Percentiles rank a stretch among this genome's conserved stretches.
Conservation (phyloP, 2,329 filamentous ascomycete species). For the Fusarium poae region DNA sequence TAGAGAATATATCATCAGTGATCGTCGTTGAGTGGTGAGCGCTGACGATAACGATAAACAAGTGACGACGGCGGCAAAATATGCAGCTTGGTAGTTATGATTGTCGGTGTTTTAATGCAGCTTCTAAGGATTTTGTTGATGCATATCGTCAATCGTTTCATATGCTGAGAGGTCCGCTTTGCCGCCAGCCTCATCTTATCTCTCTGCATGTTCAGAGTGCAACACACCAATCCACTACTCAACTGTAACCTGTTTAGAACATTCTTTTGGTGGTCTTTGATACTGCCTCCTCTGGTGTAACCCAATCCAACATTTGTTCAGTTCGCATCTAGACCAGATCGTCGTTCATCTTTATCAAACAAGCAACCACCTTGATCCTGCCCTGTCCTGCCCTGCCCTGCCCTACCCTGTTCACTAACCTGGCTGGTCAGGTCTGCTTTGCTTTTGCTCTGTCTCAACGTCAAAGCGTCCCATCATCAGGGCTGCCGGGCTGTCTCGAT, state of each 20-base stretch:
- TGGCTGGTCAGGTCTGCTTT: slow-evolving; percentile 1
- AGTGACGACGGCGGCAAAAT: slow-evolving; percentile 42
- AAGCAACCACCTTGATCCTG: slow-evolving; percentile 35
- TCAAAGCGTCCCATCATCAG: slow-evolving; percentile 40
- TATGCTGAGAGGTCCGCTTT: slow-evolving; percentile 27
- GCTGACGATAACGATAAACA: slow-evolving; percentile 27
- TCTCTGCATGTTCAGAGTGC: slow-evolving; percentile 14
- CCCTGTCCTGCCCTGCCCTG: slow-evolving; percentile 10
- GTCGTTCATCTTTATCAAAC: slow-evolving; percentile 22
- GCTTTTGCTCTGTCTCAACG: slow-evolving; percentile 10
- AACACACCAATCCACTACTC: slow-evolving; percentile 18
- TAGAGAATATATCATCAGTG: slow-evolving; percentile 16
- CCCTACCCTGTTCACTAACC: not conserved
- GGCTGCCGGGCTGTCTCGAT: slow-evolving; percentile 18
- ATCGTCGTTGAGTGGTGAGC: slow-evolving; percentile 18
- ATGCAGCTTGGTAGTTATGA: slow-evolving; percentile 4
- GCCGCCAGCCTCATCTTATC: slow-evolving; percentile 33
- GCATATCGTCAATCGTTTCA: slow-evolving; percentile 23
- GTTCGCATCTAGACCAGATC: slow-evolving; percentile 45
- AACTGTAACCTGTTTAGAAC: not conserved
- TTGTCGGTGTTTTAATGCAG: slow-evolving; percentile 6
- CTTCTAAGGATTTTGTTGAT: not conserved
- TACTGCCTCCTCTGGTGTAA: slow-evolving; percentile 27
- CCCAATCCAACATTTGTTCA: slow-evolving; percentile 11
- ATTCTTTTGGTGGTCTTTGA: slow-evolving; percentile 19